Base-by-base conservation (phyloP, 192 early-diverging fungal genomes). In the Podila epicladia region DNA sequence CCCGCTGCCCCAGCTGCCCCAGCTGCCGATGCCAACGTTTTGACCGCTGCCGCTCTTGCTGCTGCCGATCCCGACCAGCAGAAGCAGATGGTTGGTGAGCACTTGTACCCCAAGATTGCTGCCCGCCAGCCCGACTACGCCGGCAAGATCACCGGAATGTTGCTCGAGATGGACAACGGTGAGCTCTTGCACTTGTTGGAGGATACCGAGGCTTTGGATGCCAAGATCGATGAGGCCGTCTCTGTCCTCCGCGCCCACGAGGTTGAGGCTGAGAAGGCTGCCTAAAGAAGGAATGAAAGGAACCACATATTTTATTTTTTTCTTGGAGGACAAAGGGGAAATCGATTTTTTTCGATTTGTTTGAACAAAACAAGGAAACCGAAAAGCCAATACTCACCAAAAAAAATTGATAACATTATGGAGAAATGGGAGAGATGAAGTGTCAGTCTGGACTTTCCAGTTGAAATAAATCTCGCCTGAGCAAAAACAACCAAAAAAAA, bases 81-180 rank as follows among this genome's bases (percentile, higher is more conserved):
- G 86, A 99, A 99, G 87, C 95, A 95, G 78, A 91, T 95, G 85
- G 91, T 99, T 24, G 98, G 98, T 67, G 97, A 99, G 88, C 89
- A 92, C 53, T 87, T 99, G 38, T 99, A 95, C 87, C 96, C 96
- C 5, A 85, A 92, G 51, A 95, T 99, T 45, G 75, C 75, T 38
- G 71, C 82, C n/a, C 89, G 87, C 61, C 89, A 94, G 75, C 89
- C 90, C 58, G 87, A 90, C 32, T 85, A 88, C 59, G 95, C 97
- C 65, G 95, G 96, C 69, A 98, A 98, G 92, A 95, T 99, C 77
- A 98, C 97, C 32, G 98, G 98, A 62, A 98, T 99, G 97, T 87
- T 97, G 53, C 87, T 98, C 65, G 97, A 99, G 86, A 99, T 98
- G 97, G 96, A 98, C 84, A 96, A 96, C 76, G 82, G 88, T 62